Conservation (phyloP, 768 basidiomycete species). For the Amanita molliuscula region DNA sequence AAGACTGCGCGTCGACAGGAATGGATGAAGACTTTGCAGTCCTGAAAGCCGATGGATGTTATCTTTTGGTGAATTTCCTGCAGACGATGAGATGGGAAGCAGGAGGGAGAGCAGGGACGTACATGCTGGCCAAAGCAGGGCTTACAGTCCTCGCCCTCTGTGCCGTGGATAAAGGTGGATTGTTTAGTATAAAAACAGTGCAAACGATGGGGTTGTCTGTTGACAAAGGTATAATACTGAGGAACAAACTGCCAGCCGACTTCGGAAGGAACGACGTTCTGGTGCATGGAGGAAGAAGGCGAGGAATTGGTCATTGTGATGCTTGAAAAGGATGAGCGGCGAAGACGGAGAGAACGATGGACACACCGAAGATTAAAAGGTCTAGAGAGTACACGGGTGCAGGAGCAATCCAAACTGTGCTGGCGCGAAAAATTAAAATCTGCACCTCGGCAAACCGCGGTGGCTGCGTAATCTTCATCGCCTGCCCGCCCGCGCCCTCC, state of each 20-base stretch:
- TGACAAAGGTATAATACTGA: constrained; percentile 98
- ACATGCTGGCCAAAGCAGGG: constrained; percentile 93
- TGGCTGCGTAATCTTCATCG: constrained; percentile 12
- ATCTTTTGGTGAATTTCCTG: constrained; percentile 98
- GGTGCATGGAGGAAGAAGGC: constrained; percentile 35
- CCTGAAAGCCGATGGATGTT: constrained; percentile 84
- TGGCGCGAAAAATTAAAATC: constrained; percentile 23
- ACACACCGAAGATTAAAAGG: constrained; percentile 16
- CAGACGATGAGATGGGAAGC: not conserved
- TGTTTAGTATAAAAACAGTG: constrained; percentile 99
- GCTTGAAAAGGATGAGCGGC: constrained; percentile 2
- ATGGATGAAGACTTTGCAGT: constrained; percentile 99
- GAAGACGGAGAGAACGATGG: constrained; percentile 13
- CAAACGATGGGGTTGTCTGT: constrained; percentile 92
- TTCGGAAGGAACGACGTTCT: constrained; percentile 78
- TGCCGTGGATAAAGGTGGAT: constrained; percentile 94
- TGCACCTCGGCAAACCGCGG: constrained; percentile 16
- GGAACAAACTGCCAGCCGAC: constrained; percentile 99
- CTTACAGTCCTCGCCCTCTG: constrained; percentile 89
- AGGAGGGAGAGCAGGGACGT: constrained; percentile 15
- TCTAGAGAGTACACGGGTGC: constrained; percentile 26
- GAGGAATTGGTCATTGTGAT: constrained; percentile 27
- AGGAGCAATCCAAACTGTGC: constrained; percentile 17
- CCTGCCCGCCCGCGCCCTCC: too few relatives aligned
- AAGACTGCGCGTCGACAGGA: constrained; percentile 97